Evolutionary conservation across 2,329 filamentous ascomycete genomes (phyloP), one percentile per base, ranked within the genome.

Genomic region (Cladosporium sp.): DNA sequence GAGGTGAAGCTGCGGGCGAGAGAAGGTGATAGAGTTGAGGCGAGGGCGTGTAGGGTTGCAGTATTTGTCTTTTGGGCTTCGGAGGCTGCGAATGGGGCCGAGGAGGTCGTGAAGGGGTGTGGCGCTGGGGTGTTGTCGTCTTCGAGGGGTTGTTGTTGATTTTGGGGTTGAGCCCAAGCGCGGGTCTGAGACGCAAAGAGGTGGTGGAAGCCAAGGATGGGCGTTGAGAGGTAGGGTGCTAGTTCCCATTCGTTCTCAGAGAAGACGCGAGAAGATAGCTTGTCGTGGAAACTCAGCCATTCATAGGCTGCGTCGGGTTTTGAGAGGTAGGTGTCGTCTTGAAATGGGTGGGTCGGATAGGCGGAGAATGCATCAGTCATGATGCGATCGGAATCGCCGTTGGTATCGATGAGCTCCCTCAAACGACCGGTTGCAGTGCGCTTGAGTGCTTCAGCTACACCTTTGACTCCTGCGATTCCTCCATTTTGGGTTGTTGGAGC

Each of bases 251-350:
- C 92, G 71, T 97, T 93, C 59, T 83, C 86, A n/a, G 84, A 78
- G 69, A 87, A 95, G 1, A 97, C 81, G 37, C 87, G 85, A 0
- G 87, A 86, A 22, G 90, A 91, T 61, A 96, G 86, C 0, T 80
- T 78, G 67, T 97, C 94, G 73, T 97, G 90, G 73, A 99, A 97
- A 71, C 95, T 81, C 56, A 99, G 83, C 94, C 94, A 99, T 68
- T 97, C 93, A 72, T 96, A 96, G 0, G 90, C 90, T 1, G 83
- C 77, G 63, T 88, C 86, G 0, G 95, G 95, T 70, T 99, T 99
- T 34, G 87, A 89, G 32, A 99, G 84, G 64, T 90, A 88, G 0
- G 87, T 88, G 72, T 99, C 94, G 71, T 99, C 94, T 75, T 97
- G 95, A 74, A 89, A 99, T 19, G 91, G 86, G 65, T 91, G 89